phyloP scores from a whole-genome alignment of 2,329 filamentous ascomycete species.

The Pyrenophora tritici-repentis region DNA sequence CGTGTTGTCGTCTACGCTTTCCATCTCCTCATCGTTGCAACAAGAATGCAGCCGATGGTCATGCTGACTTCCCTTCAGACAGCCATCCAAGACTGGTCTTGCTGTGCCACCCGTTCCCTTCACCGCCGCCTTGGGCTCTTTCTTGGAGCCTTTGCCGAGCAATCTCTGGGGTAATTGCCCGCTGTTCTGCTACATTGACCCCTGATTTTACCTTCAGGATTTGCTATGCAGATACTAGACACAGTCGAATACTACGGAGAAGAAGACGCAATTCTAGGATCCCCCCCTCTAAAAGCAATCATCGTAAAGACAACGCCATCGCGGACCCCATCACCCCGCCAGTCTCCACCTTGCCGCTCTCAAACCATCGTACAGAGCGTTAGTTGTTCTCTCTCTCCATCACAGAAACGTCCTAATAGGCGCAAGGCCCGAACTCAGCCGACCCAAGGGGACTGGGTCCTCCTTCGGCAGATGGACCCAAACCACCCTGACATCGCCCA shows the following conservation, averaged over 20 bases:
- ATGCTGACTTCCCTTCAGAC: conserved; percentile 37
- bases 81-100: conserved; percentile 26
- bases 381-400: conserved; percentile 52
- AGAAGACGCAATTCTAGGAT: conserved; percentile 54
- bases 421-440: conserved; percentile 56
- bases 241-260: conserved; percentile 53
- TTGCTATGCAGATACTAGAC: conserved; percentile 33
- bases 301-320: conserved; percentile 52
- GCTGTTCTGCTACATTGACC: conserved; percentile 5
- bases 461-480: conserved; percentile 68
- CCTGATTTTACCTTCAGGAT: background rate
- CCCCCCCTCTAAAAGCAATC: conserved; percentile 50
- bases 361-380: conserved; percentile 35
- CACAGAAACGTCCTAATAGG: conserved; percentile 55
- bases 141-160: conserved; percentile 25
- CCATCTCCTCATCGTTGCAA: conserved; percentile 5
- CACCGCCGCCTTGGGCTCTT: conserved; percentile 22
- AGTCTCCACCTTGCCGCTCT: conserved; percentile 31
- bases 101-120: conserved; percentile 25
- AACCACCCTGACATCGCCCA: conserved; percentile 68
- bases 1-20: background rate
- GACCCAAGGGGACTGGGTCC: conserved; percentile 67
- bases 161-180: conserved; percentile 27
- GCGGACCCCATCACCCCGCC: conserved; percentile 55
- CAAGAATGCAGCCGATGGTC: conserved; percentile 27